Conservation (phyloP, 768 basidiomycete genomes). For the Boletus coccyginus region DNA sequence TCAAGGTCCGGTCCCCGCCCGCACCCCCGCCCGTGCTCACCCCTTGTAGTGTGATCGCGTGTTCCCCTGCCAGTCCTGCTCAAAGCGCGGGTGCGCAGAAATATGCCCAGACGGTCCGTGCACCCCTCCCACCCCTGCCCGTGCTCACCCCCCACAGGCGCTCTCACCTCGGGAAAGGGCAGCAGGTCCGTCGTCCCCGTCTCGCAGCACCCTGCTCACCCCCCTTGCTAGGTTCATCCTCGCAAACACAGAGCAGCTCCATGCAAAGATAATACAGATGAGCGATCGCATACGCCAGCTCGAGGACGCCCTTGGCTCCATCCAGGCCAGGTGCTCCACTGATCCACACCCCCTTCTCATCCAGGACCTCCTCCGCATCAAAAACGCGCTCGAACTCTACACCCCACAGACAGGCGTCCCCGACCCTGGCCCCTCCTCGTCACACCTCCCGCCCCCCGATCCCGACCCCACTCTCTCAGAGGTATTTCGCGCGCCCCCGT, state of each 20-base stretch:
- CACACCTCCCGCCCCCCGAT: background rate
- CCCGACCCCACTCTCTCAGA: constrained; percentile 13
- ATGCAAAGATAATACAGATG: constrained; percentile 59
- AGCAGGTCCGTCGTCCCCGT: constrained; percentile 44
- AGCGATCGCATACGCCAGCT: constrained; percentile 63
- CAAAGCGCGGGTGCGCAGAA: constrained; percentile 62
- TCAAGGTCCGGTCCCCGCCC: constrained; percentile 42
- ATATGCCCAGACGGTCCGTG: constrained; percentile 56
- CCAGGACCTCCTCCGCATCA: constrained; percentile 59
- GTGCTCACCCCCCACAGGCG: constrained; percentile 36
- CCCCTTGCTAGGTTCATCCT: constrained; percentile 53
- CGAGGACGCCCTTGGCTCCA: constrained; percentile 52
- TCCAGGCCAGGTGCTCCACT: constrained; percentile 40
- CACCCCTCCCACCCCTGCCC: background rate
- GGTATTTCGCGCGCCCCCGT: constrained; percentile 8
- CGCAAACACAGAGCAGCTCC: constrained; percentile 64
- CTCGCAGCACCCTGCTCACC: constrained; percentile 5
- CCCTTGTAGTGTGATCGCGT: constrained; percentile 54
- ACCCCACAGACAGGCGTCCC: constrained; percentile 27
- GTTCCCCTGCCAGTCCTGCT: constrained; percentile 66
- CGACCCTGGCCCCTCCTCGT: constrained; percentile 14
- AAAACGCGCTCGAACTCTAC: constrained; percentile 67
- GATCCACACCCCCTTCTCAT: constrained; percentile 54
- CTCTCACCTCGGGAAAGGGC: constrained; percentile 60
- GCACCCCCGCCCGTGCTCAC: constrained; percentile 3